Conservation (phyloP, 768 basidiomycete species). For the Tulasnella sp. region DNA sequence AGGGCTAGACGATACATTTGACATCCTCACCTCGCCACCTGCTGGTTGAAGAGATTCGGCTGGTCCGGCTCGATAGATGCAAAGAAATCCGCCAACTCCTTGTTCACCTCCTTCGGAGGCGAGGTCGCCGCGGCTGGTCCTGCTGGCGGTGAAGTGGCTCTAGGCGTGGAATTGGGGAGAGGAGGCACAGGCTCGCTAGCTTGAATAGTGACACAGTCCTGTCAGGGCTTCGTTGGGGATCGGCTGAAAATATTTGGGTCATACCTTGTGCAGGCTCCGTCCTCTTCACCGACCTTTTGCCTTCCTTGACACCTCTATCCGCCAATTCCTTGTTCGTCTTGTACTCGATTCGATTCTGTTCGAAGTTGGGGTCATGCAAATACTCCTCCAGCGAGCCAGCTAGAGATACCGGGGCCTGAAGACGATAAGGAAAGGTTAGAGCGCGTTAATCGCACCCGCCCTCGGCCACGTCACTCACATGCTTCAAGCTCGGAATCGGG, state of each 20-base stretch:
- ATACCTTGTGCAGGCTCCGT: background rate
- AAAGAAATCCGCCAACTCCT: constrained; percentile 75
- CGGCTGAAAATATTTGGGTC: background rate
- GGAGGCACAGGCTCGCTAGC: background rate
- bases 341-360: constrained; percentile 89
- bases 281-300: background rate
- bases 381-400: constrained; percentile 91
- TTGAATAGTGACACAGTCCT: background rate
- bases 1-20: background rate
- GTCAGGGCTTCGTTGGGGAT: background rate
- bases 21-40: constrained; percentile 26
- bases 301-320: constrained; percentile 31
- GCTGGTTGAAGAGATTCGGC: constrained; percentile 56
- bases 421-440: too few relatives aligned
- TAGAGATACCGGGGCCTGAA: constrained; percentile 86
- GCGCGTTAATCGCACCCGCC: too few relatives aligned
- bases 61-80: constrained; percentile 73
- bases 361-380: constrained; percentile 91
- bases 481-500: constrained; percentile 86
- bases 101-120: constrained; percentile 26
- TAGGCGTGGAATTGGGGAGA: background rate
- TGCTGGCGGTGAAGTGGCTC: background rate
- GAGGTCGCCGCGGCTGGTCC: constrained; percentile 8
- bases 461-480: constrained; percentile 37
- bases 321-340: constrained; percentile 62